Percentiles rank a stretch among this genome's conserved stretches.
These are phyloP conservation scores for Omphalotus guepiniiformis DNA, from an alignment of 768 basidiomycete genomes.

Conservation along the genomic window DNA sequence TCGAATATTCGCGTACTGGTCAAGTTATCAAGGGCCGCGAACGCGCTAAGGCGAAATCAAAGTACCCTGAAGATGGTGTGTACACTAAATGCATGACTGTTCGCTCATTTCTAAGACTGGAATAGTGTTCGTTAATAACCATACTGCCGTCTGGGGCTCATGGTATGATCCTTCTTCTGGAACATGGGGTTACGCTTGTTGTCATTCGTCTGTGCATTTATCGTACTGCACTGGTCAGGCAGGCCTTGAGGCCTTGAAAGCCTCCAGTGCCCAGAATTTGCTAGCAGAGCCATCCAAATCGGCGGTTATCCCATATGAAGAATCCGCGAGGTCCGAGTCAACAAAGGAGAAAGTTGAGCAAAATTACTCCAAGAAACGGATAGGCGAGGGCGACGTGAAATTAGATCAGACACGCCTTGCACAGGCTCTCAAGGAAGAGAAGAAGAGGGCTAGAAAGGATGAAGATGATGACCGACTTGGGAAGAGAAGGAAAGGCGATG, in stretches of 20 bases:
- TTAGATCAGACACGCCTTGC: conserved; percentile 68
- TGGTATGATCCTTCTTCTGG: conserved; percentile 74
- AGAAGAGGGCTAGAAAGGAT: conserved; percentile 60
- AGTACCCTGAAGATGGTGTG: conserved; percentile 95
- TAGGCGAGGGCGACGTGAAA: conserved; percentile 79
- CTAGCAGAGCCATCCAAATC: conserved; percentile 38
- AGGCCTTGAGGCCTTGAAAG: conserved; percentile 72
- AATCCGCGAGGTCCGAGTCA: conserved; percentile 12
- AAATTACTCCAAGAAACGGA: conserved; percentile 71
- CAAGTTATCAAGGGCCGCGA: conserved; percentile 90
- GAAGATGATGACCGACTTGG: conserved; percentile 53
- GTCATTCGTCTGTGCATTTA: conserved; percentile 79
- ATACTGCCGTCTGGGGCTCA: conserved; percentile 96
- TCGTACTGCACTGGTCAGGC: conserved; percentile 91
- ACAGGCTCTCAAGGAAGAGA: conserved; percentile 72
- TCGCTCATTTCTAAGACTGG: conserved; percentile 3
- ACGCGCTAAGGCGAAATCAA: conserved; percentile 79
- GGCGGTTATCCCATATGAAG: conserved; percentile 6
- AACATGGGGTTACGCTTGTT: conserved; percentile 93
- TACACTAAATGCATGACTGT: conserved; percentile 20
- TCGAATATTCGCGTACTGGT: conserved; percentile 93
- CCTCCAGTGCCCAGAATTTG: conserved; percentile 71
- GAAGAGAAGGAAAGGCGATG: conserved; percentile 55
- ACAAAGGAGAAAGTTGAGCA: conserved; percentile 45
- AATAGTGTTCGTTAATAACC: conserved; percentile 91